Evolutionary conservation across 352 stramenopile species (phyloP).

Genomic region (Saprolegnia parasitica): DNA sequence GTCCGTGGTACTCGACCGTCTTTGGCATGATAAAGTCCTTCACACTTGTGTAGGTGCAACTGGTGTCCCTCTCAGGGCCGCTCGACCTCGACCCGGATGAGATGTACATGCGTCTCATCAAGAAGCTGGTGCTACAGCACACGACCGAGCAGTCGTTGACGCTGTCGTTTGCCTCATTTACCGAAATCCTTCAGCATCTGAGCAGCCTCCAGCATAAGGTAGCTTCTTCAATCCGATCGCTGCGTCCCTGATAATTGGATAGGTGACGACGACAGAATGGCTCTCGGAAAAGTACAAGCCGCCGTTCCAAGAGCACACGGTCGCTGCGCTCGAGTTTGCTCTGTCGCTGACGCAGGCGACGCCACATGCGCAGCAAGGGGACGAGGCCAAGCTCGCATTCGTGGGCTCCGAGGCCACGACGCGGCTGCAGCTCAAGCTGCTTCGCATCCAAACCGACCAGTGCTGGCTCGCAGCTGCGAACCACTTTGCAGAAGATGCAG

Average conservation of each 20-base stretch:
- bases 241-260: not conserved
- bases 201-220: conserved; percentile 17
- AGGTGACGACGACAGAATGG: conserved; percentile 27
- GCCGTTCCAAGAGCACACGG: conserved; percentile 12
- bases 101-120: conserved; percentile 66
- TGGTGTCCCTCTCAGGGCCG: conserved; percentile 31
- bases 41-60: conserved; percentile 9
- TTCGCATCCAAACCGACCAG: conserved; percentile 12
- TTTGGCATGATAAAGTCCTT: not conserved
- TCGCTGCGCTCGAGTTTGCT: conserved; percentile 21
- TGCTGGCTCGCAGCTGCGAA: conserved; percentile 2
- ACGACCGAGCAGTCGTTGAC: conserved; percentile 11
- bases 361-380: not conserved
- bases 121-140: conserved; percentile 47
- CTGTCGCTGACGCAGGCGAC: not conserved
- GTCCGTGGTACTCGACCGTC: conserved; percentile 4
- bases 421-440: conserved; percentile 14
- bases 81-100: conserved; percentile 64
- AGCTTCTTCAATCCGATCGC: not conserved
- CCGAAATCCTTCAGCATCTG: conserved; percentile 15
- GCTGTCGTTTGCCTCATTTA: conserved; percentile 21
- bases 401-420: conserved; percentile 1
- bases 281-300: conserved; percentile 15
- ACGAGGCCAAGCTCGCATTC: not conserved
- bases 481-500: conserved; percentile 10